Evolutionary conservation across 208 protist species (phyloP).

Genomic region (Entamoeba invadens): DNA sequence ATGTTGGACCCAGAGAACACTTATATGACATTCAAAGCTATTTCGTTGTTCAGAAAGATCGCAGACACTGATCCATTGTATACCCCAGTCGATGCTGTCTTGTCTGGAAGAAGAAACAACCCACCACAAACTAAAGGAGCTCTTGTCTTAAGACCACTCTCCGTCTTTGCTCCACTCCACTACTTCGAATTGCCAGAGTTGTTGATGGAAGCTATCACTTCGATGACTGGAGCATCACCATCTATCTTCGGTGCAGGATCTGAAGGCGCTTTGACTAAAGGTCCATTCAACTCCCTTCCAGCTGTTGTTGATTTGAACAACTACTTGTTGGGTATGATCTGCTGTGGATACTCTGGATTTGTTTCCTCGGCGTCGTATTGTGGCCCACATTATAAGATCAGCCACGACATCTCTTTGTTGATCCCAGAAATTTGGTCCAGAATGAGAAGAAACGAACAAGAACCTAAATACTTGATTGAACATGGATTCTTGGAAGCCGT

Average conservation of each 20-base stretch:
- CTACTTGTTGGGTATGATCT: constrained; percentile 7
- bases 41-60: constrained; percentile 11
- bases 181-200: constrained; percentile 42
- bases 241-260: constrained; percentile 39
- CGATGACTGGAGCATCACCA: constrained; percentile 38
- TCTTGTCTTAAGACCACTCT: neutral
- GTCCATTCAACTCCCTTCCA: constrained; percentile 36
- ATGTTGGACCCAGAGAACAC: neutral
- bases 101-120: constrained; percentile 33
- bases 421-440: constrained; percentile 39
- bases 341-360: constrained; percentile 7
- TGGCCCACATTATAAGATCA: constrained; percentile 22
- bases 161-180: constrained; percentile 38
- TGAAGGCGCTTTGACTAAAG: constrained; percentile 46
- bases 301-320: constrained; percentile 24
- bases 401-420: constrained; percentile 39
- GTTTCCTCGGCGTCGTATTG: constrained; percentile 22
- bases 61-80: constrained; percentile 3
- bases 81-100: constrained; percentile 17
- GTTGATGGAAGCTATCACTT: constrained; percentile 35
- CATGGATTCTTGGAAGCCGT: constrained; percentile 32
- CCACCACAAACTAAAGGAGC: neutral
- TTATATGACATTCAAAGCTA: constrained; percentile 15
- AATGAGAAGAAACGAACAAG: constrained; percentile 29
- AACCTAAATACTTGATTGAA: constrained; percentile 9